Conservation (phyloP, 192 early-diverging fungal genomes). For the Endogone sp. region DNA sequence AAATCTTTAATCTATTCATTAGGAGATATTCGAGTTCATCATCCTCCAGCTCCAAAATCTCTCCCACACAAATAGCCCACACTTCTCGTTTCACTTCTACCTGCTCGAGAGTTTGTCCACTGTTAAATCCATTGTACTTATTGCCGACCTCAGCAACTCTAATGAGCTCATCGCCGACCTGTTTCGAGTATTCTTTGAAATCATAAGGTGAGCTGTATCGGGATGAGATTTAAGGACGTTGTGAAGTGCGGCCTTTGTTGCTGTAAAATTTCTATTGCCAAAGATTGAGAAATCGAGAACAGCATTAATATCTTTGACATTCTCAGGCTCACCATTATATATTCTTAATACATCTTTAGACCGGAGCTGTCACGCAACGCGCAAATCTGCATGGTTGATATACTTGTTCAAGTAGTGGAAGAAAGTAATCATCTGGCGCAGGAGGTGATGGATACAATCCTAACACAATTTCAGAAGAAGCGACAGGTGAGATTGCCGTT, state of each 20-base stretch:
- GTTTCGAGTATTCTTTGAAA: conserved; percentile 70
- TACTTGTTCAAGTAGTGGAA: conserved; percentile 79
- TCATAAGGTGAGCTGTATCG: conserved; percentile 55
- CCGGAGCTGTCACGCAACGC: conserved; percentile 72
- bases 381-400: conserved; percentile 72
- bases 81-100: conserved; percentile 75
- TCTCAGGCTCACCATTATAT: not conserved
- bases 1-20: not conserved
- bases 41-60: conserved; percentile 69
- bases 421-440: conserved; percentile 65
- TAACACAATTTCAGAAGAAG: conserved; percentile 71
- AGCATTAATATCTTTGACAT: not conserved
- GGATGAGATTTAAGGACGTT: no score
- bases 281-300: no score
- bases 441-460: conserved; percentile 83
- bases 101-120: conserved; percentile 86
- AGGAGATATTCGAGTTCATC: conserved; percentile 83
- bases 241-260: no score
- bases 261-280: no score
- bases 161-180: conserved; percentile 72
- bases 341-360: conserved; percentile 24
- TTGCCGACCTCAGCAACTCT: conserved; percentile 72
- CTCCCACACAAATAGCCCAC: conserved; percentile 48
- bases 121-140: conserved; percentile 77
- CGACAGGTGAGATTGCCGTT: conserved; percentile 37